These are phyloP conservation scores for Nakazawaea anatomiae DNA, from an alignment of 805 yeast genomes.

Conservation along the genomic window DNA sequence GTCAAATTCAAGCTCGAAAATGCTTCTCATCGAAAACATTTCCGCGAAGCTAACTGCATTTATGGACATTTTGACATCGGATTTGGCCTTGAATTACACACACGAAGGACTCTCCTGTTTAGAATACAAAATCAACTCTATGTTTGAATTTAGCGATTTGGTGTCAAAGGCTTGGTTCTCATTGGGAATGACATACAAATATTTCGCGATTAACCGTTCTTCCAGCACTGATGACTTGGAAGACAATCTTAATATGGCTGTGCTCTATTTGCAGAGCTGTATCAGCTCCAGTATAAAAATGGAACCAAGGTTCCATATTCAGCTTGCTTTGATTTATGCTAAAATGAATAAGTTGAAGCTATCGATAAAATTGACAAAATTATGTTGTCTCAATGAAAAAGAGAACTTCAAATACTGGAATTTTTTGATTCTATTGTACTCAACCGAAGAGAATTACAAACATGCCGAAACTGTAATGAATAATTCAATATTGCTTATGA, in stretches of 20 bases:
- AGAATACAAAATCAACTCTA: neutral
- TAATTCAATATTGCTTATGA: slow-evolving; percentile 13
- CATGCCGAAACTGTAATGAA: slow-evolving; percentile 8
- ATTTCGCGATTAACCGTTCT: slow-evolving; percentile 1
- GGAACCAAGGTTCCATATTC: neutral
- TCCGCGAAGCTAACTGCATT: neutral
- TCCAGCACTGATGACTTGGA: neutral
- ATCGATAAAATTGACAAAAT: slow-evolving; percentile 8
- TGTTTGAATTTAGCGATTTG: neutral
- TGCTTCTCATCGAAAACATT: neutral
- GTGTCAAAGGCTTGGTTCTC: neutral
- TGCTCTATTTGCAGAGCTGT: neutral
- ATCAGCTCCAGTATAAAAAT: neutral
- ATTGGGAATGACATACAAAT: slow-evolving; percentile 5
- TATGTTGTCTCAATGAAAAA: slow-evolving; percentile 6
- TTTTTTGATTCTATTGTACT: slow-evolving; percentile 9
- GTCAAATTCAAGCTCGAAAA: neutral
- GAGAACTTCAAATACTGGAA: slow-evolving; percentile 12
- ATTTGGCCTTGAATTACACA: neutral
- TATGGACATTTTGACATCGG: neutral
- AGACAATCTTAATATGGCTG: neutral
- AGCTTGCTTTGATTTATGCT: slow-evolving; percentile 4
- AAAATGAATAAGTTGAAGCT: slow-evolving; percentile 5
- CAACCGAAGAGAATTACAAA: slow-evolving; percentile 8
- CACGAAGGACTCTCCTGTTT: neutral